Percentiles rank a stretch among this genome's conserved stretches.
phyloP scores from a whole-genome alignment of 331 rosid genomes.

The Rosa hybrid region DNA sequence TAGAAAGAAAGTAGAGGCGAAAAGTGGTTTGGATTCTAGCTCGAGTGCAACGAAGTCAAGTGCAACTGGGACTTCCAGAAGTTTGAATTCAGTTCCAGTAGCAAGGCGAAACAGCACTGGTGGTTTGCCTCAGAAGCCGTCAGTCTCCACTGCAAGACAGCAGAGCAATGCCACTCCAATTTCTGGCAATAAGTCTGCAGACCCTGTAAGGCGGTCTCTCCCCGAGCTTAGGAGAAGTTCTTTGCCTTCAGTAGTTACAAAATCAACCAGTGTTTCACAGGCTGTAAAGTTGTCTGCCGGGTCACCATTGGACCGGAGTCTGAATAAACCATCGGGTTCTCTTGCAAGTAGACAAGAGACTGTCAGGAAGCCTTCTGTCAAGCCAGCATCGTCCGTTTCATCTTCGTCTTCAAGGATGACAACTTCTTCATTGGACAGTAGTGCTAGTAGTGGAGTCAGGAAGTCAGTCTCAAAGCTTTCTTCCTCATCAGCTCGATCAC shows the following conservation, averaged over 20 bases:
- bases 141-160: constrained; percentile 38
- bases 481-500: constrained; percentile 58
- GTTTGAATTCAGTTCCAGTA: constrained; percentile 48
- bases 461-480: constrained; percentile 61
- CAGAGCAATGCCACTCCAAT: constrained; percentile 31
- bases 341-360: constrained; percentile 14
- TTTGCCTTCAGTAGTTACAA: constrained; percentile 45
- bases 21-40: constrained; percentile 38
- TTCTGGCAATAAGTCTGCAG: constrained; percentile 39
- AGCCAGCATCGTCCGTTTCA: constrained; percentile 46
- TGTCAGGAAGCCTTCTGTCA: constrained; percentile 44
- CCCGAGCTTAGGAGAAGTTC: constrained; percentile 78
- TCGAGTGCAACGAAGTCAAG: constrained; percentile 41
- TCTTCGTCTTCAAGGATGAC: constrained; percentile 49
- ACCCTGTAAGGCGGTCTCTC: constrained; percentile 60
- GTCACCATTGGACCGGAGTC: constrained; percentile 37
- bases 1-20: constrained; percentile 52
- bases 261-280: constrained; percentile 40
- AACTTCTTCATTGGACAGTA: constrained; percentile 57
- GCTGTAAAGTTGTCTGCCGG: constrained; percentile 45
- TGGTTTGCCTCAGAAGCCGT: constrained; percentile 57
- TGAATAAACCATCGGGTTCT: constrained; percentile 42
- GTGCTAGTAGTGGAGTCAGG: constrained; percentile 57
- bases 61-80: constrained; percentile 41
- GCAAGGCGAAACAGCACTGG: constrained; percentile 75